phyloP scores from a whole-genome alignment of 2,329 filamentous ascomycete genomes.

The Alternaria rosae region DNA sequence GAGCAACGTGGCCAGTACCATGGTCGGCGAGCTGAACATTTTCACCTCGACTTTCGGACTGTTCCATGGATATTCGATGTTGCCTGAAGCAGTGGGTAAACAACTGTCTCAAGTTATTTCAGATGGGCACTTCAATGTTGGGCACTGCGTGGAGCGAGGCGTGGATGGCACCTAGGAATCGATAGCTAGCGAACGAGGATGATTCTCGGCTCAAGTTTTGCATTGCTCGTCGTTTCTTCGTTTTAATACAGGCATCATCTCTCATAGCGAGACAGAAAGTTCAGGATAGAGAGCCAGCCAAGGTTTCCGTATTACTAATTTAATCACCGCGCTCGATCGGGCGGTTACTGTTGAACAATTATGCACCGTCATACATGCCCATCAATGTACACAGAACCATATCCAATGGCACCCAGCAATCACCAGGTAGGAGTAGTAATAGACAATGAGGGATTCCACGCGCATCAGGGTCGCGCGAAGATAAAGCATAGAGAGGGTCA shows the following conservation, averaged over 20 bases:
- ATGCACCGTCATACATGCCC: background rate
- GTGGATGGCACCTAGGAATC: background rate
- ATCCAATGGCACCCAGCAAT: background rate
- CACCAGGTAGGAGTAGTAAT: slow-evolving; percentile 2
- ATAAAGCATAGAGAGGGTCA: slow-evolving; percentile 2
- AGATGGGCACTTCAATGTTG: background rate
- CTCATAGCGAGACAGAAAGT: background rate
- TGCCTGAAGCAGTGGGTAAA: background rate
- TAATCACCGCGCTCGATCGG: background rate
- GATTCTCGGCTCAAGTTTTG: background rate
- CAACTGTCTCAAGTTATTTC: background rate
- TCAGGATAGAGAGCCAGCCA: background rate
- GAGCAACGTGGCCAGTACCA: background rate
- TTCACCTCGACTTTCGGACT: background rate
- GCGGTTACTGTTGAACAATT: background rate
- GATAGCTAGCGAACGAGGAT: background rate
- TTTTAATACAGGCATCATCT: background rate
- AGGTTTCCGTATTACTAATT: background rate
- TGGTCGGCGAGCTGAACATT: background rate
- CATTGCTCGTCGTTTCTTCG: background rate
- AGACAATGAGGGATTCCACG: background rate
- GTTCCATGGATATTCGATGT: background rate
- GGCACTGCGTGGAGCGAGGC: background rate
- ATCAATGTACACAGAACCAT: background rate
- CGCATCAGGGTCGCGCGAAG: background rate